A percentile compares a stretch with the other conserved stretches of the same genome.
phyloP scores from a whole-genome alignment of 2,329 filamentous ascomycete species.

The Endoconidiophora polonica region DNA sequence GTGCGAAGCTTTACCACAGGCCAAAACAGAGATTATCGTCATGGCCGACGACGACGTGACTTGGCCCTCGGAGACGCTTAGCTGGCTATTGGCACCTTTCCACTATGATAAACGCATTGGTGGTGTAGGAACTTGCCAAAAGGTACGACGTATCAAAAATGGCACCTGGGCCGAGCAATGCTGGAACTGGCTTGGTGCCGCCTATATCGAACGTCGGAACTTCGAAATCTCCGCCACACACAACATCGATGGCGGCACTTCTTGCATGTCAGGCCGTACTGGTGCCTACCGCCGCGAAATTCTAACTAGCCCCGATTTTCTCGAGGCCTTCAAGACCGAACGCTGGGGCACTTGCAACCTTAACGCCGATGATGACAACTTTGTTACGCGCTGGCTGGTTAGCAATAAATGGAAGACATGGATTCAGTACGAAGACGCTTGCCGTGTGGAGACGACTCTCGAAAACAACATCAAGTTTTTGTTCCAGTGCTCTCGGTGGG shows the following conservation, averaged over 20 bases:
- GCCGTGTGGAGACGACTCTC: slow-evolving; percentile 81
- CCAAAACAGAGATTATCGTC: slow-evolving; percentile 69
- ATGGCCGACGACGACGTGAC: slow-evolving; percentile 94
- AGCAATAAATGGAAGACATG: slow-evolving; percentile 84
- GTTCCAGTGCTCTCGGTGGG: slow-evolving; percentile 88
- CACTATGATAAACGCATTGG: slow-evolving; percentile 61
- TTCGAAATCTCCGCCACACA: slow-evolving; percentile 95
- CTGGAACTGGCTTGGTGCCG: slow-evolving; percentile 80
- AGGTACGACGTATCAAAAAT: slow-evolving; percentile 53
- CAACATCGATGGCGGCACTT: slow-evolving; percentile 87
- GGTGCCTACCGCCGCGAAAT: slow-evolving; percentile 85
- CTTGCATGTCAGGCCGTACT: slow-evolving; percentile 87
- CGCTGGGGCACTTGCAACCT: slow-evolving; percentile 77
- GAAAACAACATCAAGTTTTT: slow-evolving; percentile 81
- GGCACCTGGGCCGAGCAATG: slow-evolving; percentile 43
- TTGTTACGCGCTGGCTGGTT: slow-evolving; percentile 91
- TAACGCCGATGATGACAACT: slow-evolving; percentile 96
- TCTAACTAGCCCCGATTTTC: slow-evolving; percentile 68
- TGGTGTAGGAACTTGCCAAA: slow-evolving; percentile 82
- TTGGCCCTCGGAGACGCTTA: slow-evolving; percentile 71
- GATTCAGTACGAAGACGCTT: slow-evolving; percentile 84
- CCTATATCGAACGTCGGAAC: slow-evolving; percentile 85
- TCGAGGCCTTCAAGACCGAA: slow-evolving; percentile 80
- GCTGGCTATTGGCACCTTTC: slow-evolving; percentile 86
- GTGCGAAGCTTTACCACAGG: slow-evolving; percentile 73